These are phyloP conservation scores for Panaeolus cyanescens DNA, from an alignment of 768 basidiomycete species.

Conservation along the genomic window DNA sequence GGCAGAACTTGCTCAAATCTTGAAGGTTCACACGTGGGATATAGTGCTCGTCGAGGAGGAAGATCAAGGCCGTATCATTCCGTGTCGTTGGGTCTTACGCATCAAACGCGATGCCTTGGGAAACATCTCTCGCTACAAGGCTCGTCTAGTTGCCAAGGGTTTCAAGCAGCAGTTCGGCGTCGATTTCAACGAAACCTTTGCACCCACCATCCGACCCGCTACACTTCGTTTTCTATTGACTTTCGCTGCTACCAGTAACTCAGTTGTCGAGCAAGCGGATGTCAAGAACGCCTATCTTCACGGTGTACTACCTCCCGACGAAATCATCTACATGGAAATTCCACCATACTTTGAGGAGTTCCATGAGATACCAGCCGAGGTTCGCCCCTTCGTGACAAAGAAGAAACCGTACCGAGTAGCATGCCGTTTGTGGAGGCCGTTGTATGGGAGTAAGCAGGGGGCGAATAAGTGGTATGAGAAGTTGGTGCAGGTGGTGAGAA, in stretches of 20 bases:
- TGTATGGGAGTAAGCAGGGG: slow-evolving; percentile 40
- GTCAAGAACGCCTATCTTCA: slow-evolving; percentile 17
- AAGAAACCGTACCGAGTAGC: background rate
- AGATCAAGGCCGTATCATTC: slow-evolving; percentile 14
- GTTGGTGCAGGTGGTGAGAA: slow-evolving; percentile 10
- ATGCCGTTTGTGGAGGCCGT: slow-evolving; percentile 14
- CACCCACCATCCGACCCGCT: slow-evolving; percentile 16
- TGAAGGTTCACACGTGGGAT: slow-evolving; percentile 16
- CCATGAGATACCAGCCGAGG: slow-evolving; percentile 10
- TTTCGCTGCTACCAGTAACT: slow-evolving; percentile 13
- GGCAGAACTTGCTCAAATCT: slow-evolving; percentile 17
- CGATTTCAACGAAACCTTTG: slow-evolving; percentile 28
- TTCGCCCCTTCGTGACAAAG: background rate
- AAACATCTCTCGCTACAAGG: slow-evolving; percentile 31
- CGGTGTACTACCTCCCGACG: slow-evolving; percentile 16
- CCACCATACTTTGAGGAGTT: slow-evolving; percentile 20
- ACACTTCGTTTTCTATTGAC: slow-evolving; percentile 24
- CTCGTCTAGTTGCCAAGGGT: slow-evolving; percentile 24
- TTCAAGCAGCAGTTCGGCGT: slow-evolving; percentile 35
- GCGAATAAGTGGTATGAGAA: slow-evolving; percentile 30
- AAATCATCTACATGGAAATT: too few relatives aligned
- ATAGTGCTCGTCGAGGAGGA: slow-evolving; percentile 12
- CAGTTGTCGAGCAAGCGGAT: slow-evolving; percentile 9
- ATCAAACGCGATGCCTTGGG: slow-evolving; percentile 19
- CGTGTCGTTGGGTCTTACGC: slow-evolving; percentile 14